Base-by-base conservation (phyloP, 345 rosid species). In the Hibiscus tridactylites region DNA sequence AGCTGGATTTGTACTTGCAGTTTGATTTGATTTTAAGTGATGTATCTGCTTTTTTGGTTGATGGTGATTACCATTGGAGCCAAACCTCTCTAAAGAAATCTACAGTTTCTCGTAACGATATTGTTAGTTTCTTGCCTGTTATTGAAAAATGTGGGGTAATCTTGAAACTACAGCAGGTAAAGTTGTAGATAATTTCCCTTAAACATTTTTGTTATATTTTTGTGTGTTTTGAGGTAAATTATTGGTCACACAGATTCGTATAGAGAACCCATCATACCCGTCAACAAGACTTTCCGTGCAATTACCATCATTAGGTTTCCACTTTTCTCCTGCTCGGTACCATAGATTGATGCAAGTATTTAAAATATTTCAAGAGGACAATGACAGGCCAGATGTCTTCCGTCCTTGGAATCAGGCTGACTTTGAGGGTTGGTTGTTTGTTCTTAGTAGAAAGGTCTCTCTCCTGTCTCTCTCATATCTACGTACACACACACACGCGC, bases 321-420 rank as follows among this genome's bases (percentile, higher is more conserved):
- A 95, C 83, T 90, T 95, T 83, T 95, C 99, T 77, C 99, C 99
- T 24, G 96, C 97, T 68, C 89, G 99, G 49, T 95, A 95, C 86
- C 99, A 95, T 79, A 85, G 99, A 79, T 80, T 95, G 82, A 95
- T 95, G 97, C 92, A 85, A 83, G 90, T 95, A 64, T 78, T 77
- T 59, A 88, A 92, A 85, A 84, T 92, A 44, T 90, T 95, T 79
- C 90, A 85, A 77, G 85, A 68, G 74, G 90, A 87, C 72, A 79
- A 68, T 79, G 86, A 88, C 73, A 77, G 72, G 70, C 75, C 87
- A 16, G 83, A 83, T 75, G 70, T 79, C 63, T 71, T 79, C 63
- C 88, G 82, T 71, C 96, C 97, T 42, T 95, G 97, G 99, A 80
- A 82, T 75, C 87, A 82, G 74, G 91, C 99, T 74, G 99, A 95